A percentile compares a stretch with the other conserved stretches of the same genome.
These are phyloP conservation scores for Prunus salicina DNA, from an alignment of 306 rosid species.

Conservation along the genomic window DNA sequence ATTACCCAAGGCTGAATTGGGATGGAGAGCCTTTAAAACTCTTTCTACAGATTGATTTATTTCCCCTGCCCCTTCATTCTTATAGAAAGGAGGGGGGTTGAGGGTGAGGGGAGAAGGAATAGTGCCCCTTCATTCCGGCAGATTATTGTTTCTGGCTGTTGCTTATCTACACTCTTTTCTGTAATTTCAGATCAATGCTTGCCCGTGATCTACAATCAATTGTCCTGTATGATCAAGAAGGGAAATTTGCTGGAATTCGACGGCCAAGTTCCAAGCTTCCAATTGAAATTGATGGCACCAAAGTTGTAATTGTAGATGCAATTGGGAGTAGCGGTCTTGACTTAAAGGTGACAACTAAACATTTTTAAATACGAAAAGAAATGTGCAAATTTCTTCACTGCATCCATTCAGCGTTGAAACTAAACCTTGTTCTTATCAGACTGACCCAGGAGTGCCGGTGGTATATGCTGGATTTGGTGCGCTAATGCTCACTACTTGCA, in stretches of 20 bases:
- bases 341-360: conserved; percentile 62
- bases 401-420: conserved; percentile 16
- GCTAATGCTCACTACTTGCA: conserved; percentile 93
- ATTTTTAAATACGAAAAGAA: background rate
- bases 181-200: conserved; percentile 82
- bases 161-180: conserved; percentile 8
- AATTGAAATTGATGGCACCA: conserved; percentile 72
- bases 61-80: background rate
- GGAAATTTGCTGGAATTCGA: conserved; percentile 89
- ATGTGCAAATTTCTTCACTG: conserved; percentile 3
- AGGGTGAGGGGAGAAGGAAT: too few species aligned
- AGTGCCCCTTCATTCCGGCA: background rate
- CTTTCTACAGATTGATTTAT: background rate
- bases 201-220: conserved; percentile 91
- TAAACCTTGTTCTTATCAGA: conserved; percentile 45
- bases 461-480: conserved; percentile 99
- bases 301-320: conserved; percentile 74
- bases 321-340: conserved; percentile 92
- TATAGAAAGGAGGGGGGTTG: background rate
- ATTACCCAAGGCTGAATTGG: background rate
- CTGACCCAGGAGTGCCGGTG: conserved; percentile 91
- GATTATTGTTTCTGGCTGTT: conserved; percentile 3
- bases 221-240: conserved; percentile 78
- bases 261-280: conserved; percentile 85
- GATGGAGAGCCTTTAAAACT: background rate